Conservation (phyloP, 257 asterid species). For the Solanum paucissectum region DNA sequence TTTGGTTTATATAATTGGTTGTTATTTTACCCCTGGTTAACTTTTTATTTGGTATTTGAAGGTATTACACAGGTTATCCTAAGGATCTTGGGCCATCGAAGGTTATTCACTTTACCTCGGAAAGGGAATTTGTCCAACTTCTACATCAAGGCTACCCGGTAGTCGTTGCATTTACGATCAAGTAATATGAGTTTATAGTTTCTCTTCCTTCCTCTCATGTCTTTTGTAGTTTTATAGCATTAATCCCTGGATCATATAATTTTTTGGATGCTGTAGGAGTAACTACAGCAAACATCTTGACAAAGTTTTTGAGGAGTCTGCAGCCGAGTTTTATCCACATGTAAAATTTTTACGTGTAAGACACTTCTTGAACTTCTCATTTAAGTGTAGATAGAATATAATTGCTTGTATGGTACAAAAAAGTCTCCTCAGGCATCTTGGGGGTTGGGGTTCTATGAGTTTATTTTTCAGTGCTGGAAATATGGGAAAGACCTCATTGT, state of each 20-base stretch:
- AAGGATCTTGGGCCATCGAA: constrained; percentile 90
- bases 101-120: constrained; percentile 77
- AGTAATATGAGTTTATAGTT: constrained; percentile 28
- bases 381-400: background rate
- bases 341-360: constrained; percentile 89
- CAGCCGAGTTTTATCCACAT: constrained; percentile 77
- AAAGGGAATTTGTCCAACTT: constrained; percentile 88
- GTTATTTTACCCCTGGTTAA: background rate
- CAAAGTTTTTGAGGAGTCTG: constrained; percentile 83
- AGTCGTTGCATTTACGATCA: constrained; percentile 90
- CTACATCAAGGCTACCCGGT: constrained; percentile 91
- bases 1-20: background rate
- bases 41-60: constrained; percentile 14
- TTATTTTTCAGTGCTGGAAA: background rate
- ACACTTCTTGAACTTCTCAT: background rate
- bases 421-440: background rate
- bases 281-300: constrained; percentile 86
- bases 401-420: background rate
- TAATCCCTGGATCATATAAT: background rate
- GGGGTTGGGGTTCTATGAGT: background rate
- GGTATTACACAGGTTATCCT: constrained; percentile 86
- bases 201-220: background rate
- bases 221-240: background rate
- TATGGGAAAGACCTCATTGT: background rate
- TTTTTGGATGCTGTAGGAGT: constrained; percentile 37